Evolutionary conservation across 495 filamentous ascomycete species (phyloP).

Genomic region (Patellaria atrata): DNA sequence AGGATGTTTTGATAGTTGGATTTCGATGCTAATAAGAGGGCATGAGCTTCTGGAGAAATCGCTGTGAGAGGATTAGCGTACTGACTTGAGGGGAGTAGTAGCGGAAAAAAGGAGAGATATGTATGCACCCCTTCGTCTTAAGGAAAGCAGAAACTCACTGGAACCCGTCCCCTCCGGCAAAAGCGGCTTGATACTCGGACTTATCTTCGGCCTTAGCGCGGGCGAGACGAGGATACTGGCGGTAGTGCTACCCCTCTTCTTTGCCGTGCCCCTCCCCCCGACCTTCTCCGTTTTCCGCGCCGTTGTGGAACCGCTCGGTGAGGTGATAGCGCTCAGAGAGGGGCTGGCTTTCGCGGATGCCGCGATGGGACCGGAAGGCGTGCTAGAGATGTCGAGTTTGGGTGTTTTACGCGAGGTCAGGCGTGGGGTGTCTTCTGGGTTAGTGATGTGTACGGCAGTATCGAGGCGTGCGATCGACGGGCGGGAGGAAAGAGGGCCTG

Average conservation of each 20-base stretch:
- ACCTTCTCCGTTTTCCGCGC: slow-evolving; percentile 18
- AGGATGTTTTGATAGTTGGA: slow-evolving; percentile 97
- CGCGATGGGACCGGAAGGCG: slow-evolving; percentile 15
- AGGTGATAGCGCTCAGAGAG: slow-evolving; percentile 14
- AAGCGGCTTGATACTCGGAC: slow-evolving; percentile 83
- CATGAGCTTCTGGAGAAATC: slow-evolving; percentile 56
- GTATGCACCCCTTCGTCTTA: too few species aligned
- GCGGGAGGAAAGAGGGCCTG: slow-evolving; percentile 7
- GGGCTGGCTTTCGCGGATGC: slow-evolving; percentile 15
- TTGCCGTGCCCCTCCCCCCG: slow-evolving; percentile 25
- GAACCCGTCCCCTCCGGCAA: slow-evolving; percentile 65
- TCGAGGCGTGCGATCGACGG: slow-evolving; percentile 13
- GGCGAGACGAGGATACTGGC: slow-evolving; percentile 73
- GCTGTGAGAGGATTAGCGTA: slow-evolving; percentile 21
- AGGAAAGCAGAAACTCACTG: slow-evolving; percentile 34
- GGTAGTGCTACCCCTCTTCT: slow-evolving; percentile 62
- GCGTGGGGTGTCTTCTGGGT: slow-evolving; percentile 19
- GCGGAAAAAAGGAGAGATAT: slow-evolving; percentile 3
- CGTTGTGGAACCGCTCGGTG: slow-evolving; percentile 13
- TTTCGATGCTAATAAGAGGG: slow-evolving; percentile 76
- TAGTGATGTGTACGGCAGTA: slow-evolving; percentile 6
- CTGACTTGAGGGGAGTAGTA: slow-evolving; percentile 9
- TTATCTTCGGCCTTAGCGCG: slow-evolving; percentile 81
- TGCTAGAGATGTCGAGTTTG: slow-evolving; percentile 21
- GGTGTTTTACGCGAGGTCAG: slow-evolving; percentile 24